Percentiles rank a stretch among this genome's conserved stretches.
phyloP scores from a whole-genome alignment of 148 eudicot genomes.

The Rhododendron molle region DNA sequence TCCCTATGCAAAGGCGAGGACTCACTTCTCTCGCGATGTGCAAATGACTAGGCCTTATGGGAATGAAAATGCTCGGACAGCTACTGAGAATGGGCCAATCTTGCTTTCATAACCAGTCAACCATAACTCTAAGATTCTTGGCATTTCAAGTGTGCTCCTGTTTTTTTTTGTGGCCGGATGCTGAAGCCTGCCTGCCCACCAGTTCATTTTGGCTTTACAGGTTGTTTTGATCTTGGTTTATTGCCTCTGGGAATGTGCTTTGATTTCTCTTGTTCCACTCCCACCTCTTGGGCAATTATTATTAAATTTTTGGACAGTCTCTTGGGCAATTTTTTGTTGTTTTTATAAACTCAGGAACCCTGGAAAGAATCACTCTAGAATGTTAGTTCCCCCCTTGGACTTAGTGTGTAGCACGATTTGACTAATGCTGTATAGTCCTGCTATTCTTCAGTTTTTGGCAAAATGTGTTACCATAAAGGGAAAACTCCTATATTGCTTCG shows the following conservation, averaged over 20 bases:
- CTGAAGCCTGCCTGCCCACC: neutral
- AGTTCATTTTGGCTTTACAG: conserved; percentile 3
- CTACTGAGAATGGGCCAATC: conserved; percentile 94
- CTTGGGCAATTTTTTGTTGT: neutral
- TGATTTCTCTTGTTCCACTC: neutral
- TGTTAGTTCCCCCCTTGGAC: neutral
- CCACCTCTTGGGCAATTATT: neutral
- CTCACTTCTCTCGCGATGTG: conserved; percentile 73
- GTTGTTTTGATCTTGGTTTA: neutral
- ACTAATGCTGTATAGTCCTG: neutral
- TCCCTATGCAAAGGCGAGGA: conserved; percentile 90
- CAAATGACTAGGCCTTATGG: conserved; percentile 72
- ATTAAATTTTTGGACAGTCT: too few relatives aligned
- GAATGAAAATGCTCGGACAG: conserved; percentile 48
- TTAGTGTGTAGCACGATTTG: neutral
- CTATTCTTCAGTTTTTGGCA: neutral
- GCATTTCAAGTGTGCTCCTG: conserved; percentile 7
- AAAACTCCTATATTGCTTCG: neutral
- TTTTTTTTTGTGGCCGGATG: conserved; percentile 15
- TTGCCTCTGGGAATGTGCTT: neutral
- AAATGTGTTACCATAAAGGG: neutral
- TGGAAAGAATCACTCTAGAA: neutral
- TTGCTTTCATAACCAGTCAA: conserved; percentile 35
- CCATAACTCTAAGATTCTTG: neutral
- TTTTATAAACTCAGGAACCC: neutral